Base-by-base conservation (phyloP, 75 land plant species). In the Pinus albicaulis region DNA sequence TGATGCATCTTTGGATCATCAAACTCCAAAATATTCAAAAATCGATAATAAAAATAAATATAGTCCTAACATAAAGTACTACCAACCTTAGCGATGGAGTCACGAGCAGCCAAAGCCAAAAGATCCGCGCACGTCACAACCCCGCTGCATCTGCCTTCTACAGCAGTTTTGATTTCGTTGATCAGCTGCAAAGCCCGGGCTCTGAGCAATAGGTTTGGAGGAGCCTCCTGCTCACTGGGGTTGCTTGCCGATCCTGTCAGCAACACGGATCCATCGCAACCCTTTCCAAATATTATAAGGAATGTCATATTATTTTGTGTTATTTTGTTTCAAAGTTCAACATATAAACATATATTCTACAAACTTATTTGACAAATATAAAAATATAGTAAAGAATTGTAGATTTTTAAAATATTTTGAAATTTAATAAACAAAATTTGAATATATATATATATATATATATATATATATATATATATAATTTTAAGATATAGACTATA, bases 201-300 rank as follows among this genome's bases (percentile, higher is more conserved):
- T 61, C 87, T 61, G 70, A 88, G 73, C 31, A 72, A 78, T 55
- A 78, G 65, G 48, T 88, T 88, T 5, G 87, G 87, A 0, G 57
- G 59, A 12, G 90, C 85, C 6, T 56, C 61, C 64, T 82, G 68
- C 73, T 88, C 89, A 48, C 82, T 69, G 3, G 87, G 87, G 0
- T 74, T 80, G 53, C 82, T 79, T 5, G 81, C 73, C 6, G 82
- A 64, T 62, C 85, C 85, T 56, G 78, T 83, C 13, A 88, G 76
- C 76, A 88, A n/a, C 55, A 85, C 90, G 16, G 90, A 88, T 28
- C 41, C 90, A 70, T 88, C 87, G 62, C 90, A 88, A 8, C 90
- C 90, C 89, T 88, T 41, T 41, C 44, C 0, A 41, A 6, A 41
- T 41, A 41, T 88, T 84, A 55, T 84, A 84, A 16, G 76, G 11